phyloP scores from a whole-genome alignment of 768 basidiomycete genomes.

The Rubroboletus pulcherrimus region DNA sequence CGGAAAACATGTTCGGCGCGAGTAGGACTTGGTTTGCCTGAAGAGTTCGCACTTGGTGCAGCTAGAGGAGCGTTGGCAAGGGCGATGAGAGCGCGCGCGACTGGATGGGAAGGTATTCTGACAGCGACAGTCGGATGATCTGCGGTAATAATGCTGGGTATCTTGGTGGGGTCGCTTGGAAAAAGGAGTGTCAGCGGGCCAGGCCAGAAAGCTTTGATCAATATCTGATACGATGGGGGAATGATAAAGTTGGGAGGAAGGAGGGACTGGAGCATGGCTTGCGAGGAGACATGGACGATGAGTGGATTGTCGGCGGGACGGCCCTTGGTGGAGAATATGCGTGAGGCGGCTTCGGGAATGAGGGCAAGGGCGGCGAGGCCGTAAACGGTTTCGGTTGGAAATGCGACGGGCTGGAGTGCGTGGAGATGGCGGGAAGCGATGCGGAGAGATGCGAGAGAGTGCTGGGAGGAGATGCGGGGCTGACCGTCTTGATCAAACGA shows the following conservation, averaged over 20 bases:
- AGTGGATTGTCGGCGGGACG: constrained; percentile 95
- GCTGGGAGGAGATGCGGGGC: constrained; percentile 47
- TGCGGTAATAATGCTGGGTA: constrained; percentile 79
- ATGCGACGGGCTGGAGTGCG: constrained; percentile 61
- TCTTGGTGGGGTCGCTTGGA: constrained; percentile 56
- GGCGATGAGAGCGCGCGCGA: constrained; percentile 86
- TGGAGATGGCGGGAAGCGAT: constrained; percentile 51
- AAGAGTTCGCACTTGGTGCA: constrained; percentile 93
- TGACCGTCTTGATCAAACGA: constrained; percentile 45
- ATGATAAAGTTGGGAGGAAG: constrained; percentile 63
- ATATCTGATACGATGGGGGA: constrained; percentile 59
- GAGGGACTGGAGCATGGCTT: constrained; percentile 72
- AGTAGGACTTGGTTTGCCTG: constrained; percentile 93
- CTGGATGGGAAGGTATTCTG: constrained; percentile 91
- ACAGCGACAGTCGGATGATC: constrained; percentile 79
- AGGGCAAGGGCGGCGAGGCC: constrained; percentile 90
- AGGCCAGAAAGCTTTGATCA: constrained; percentile 92
- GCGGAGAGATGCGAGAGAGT: constrained; percentile 52
- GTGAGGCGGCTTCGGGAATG: constrained; percentile 53
- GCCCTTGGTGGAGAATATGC: constrained; percentile 87
- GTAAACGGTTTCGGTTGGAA: constrained; percentile 98
- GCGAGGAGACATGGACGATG: constrained; percentile 92
- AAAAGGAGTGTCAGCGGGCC: constrained; percentile 92
- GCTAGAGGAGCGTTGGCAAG: constrained; percentile 73
- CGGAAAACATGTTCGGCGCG: constrained; percentile 76